Base-by-base conservation (phyloP, 495 filamentous ascomycete species). In the Hypoxylon fuscum region DNA sequence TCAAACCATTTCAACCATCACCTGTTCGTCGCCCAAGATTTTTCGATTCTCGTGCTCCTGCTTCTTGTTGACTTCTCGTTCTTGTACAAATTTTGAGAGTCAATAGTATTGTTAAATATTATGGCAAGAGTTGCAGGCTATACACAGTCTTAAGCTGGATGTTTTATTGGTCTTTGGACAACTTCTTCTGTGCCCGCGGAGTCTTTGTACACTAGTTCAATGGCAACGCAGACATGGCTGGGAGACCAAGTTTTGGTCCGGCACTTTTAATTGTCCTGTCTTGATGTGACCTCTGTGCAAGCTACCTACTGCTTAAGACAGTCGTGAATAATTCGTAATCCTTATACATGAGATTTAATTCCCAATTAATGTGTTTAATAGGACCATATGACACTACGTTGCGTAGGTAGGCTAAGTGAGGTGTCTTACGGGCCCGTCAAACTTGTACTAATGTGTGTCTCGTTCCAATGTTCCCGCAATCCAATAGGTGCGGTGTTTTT, bases 171-270 rank as follows among this genome's bases (percentile, higher is more conserved):
- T 69, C 62, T 68, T 60, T 61, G 31, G 61, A 69, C 58, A 68
- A 70, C 10, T 38, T 34, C 42, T 54, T 45, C 32, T 11, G 27
- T 59, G 57, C 21, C 58, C 31, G 49, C 57, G 54, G 52, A 53
- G 71, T 66, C 62, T 60, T 69, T 66, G 63, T 69, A 72, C 63
- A 27, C 37, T 62, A 65, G 53, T 59, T 63, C 60, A 61, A 64
- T 54, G 57, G 61, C 70, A 67, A 71, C 49, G 71, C 62, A 59
- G 57, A 64, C 71, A 69, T 63, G 67, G 68, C 74, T 69, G 43
- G 61, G 72, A 74, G 71, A 63, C 68, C 72, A 72, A 76, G 75
- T 75, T 77, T 76, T 77, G 73, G 71, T 68, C 69, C 62, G 56
- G 75, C 71, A 66, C 34, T 45, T 34, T 58, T 49, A 11, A 44